These are phyloP conservation scores for Suhomyces emberorum DNA, from an alignment of 805 yeast species.

Conservation along the genomic window DNA sequence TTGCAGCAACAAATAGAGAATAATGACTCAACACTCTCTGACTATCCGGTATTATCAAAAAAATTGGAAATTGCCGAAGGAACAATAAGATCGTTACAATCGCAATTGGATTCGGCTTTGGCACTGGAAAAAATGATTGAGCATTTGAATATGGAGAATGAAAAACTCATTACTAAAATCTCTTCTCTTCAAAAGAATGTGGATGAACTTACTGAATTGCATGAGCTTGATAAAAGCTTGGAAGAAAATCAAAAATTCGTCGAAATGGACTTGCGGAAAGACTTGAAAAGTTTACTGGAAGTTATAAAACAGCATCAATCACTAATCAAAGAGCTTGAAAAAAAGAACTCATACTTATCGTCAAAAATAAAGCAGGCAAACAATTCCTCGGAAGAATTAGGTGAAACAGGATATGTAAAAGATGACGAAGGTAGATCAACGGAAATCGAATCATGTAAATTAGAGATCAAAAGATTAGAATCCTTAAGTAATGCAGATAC, in stretches of 20 bases:
- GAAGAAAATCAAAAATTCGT: constrained; percentile 15
- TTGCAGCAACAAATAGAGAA: constrained; percentile 11
- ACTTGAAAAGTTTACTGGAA: constrained; percentile 25
- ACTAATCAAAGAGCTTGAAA: constrained; percentile 16
- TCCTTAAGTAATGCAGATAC: constrained; percentile 9
- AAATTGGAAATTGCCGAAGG: constrained; percentile 20
- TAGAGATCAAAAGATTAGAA: constrained; percentile 14
- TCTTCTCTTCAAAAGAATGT: constrained; percentile 33
- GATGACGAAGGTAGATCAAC: background rate
- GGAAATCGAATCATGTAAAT: constrained; percentile 14
- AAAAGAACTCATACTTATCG: constrained; percentile 18
- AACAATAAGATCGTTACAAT: constrained; percentile 24
- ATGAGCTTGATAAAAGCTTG: constrained; percentile 47
- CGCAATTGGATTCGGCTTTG: constrained; percentile 30
- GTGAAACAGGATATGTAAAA: background rate
- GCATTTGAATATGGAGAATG: constrained; percentile 34
- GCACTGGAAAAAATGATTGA: constrained; percentile 37
- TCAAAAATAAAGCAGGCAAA: constrained; percentile 11
- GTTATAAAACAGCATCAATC: constrained; percentile 15
- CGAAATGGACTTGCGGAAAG: constrained; percentile 25
- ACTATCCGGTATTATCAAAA: constrained; percentile 22
- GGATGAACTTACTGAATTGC: constrained; percentile 47
- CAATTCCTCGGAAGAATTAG: background rate
- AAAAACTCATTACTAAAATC: constrained; percentile 31
- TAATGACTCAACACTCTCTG: constrained; percentile 30